A percentile compares a stretch with the other conserved stretches of the same genome.
phyloP scores from a whole-genome alignment of 1,284 basidiomycete species.

The Ganoderma leucocontextum region DNA sequence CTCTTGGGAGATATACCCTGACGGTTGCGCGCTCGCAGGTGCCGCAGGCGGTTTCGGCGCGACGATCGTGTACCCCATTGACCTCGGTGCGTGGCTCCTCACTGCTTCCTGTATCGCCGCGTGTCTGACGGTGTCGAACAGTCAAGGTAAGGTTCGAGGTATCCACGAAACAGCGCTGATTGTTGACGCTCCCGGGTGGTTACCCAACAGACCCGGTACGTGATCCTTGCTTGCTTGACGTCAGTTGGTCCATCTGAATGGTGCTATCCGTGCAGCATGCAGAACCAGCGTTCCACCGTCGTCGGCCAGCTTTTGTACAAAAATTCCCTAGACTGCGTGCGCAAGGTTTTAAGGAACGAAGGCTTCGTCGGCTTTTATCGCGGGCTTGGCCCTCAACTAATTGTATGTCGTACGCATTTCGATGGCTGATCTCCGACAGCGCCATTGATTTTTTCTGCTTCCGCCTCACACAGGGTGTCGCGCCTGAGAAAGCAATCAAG shows the following conservation, averaged over 20 bases:
- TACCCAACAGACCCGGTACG: slow-evolving; percentile 69
- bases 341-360: slow-evolving; percentile 95
- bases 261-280: slow-evolving; percentile 68
- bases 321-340: slow-evolving; percentile 93
- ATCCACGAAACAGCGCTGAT: slow-evolving; percentile 9
- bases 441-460: slow-evolving; percentile 69
- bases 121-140: slow-evolving; percentile 39
- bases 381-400: slow-evolving; percentile 93
- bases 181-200: not conserved
- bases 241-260: slow-evolving; percentile 8
- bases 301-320: slow-evolving; percentile 95
- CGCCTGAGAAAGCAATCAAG: slow-evolving; percentile 98
- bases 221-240: slow-evolving; percentile 6
- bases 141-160: slow-evolving; percentile 65
- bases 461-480: slow-evolving; percentile 78
- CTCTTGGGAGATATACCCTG: not conserved
- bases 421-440: slow-evolving; percentile 14
- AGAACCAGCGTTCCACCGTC: slow-evolving; percentile 95
- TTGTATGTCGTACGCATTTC: slow-evolving; percentile 58
- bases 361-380: slow-evolving; percentile 96
- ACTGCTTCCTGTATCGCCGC: slow-evolving; percentile 2
- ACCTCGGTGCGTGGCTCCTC: slow-evolving; percentile 71
- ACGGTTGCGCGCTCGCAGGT: slow-evolving; percentile 51
- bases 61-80: slow-evolving; percentile 94
- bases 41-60: slow-evolving; percentile 93